phyloP scores from a whole-genome alignment of 2,329 filamentous ascomycete species.

The Fusarium newnesense region DNA sequence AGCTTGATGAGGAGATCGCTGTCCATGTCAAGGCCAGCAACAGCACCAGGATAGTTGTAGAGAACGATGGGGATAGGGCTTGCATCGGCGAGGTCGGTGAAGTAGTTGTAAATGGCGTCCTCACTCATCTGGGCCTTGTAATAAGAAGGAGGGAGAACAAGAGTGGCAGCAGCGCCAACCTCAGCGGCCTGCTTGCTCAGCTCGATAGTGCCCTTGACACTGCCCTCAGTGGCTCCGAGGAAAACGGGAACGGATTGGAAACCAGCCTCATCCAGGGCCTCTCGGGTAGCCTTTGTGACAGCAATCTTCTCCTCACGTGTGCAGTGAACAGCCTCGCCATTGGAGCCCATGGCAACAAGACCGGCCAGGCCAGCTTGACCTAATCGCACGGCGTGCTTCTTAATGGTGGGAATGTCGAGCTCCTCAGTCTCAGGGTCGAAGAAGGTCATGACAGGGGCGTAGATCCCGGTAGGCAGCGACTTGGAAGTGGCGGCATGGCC shows the following conservation, averaged over 20 bases:
- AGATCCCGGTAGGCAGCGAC: slow-evolving; percentile 82
- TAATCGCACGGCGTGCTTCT: slow-evolving; percentile 82
- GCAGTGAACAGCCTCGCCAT: slow-evolving; percentile 89
- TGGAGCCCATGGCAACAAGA: slow-evolving; percentile 88
- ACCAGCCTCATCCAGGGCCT: slow-evolving; percentile 83
- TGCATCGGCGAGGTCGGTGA: slow-evolving; percentile 77
- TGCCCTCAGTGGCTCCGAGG: slow-evolving; percentile 83
- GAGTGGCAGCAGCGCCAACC: slow-evolving; percentile 81
- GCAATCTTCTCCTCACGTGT: slow-evolving; percentile 79
- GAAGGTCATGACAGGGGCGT: slow-evolving; percentile 91
- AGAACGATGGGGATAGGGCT: slow-evolving; percentile 82
- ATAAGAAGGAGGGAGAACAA: slow-evolving; percentile 85
- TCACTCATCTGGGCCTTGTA: slow-evolving; percentile 83
- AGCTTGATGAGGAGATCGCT: slow-evolving; percentile 86
- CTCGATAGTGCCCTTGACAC: slow-evolving; percentile 82
- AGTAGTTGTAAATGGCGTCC: slow-evolving; percentile 77
- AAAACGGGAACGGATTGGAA: slow-evolving; percentile 82
- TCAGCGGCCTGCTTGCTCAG: slow-evolving; percentile 73
- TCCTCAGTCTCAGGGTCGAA: slow-evolving; percentile 87
- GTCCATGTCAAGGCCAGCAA: slow-evolving; percentile 89
- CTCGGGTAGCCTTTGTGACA: slow-evolving; percentile 80
- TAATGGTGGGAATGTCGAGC: slow-evolving; percentile 81
- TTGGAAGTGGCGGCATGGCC: slow-evolving; percentile 52
- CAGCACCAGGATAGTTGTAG: slow-evolving; percentile 92
- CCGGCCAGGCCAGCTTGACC: slow-evolving; percentile 82